Evolutionary conservation across 176 grass and related monocot genomes (phyloP), one percentile per base, ranked within the genome.

Genomic region (Oryza rufipogon): DNA sequence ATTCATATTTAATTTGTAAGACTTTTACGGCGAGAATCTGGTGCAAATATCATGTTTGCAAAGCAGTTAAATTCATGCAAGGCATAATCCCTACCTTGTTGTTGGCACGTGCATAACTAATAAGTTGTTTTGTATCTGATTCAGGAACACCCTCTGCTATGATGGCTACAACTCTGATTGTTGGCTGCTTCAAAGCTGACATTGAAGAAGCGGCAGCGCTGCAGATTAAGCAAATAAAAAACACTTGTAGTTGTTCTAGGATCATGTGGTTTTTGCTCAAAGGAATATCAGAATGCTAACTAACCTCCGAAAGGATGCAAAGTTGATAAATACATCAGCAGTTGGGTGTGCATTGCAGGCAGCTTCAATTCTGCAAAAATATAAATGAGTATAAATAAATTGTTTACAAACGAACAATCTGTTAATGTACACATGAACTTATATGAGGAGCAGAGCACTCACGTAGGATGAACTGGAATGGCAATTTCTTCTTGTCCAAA

Each of bases 401-500:
- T 68, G 20, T 39, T 38, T 47, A 67, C 45, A 47, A 23, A 77
- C 77, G 36, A 69, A 84, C 17, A 34, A 26, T 74, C n/a, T 90
- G 56, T n/a, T 9, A 9, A 63, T 22, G 19, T 63, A 23, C 19
- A 23, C 58, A 63, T 63, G 26, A 38, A 26, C 2, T 4, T 36
- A 66, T 28, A 64, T 17, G 9, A 76, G 7, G 9, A 0, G 41
- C 46, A 89, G 5, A 71, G 38, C 58, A 78, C 88, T 23, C 58
- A 98, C 96, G 79, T 92, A 30, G 96, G 87, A 90, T 98, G 89
- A 66, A 98, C 96, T 36, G 96, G 93, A 90, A 98, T 98, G 70
- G 96, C 96, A 86, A 98, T 98, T 94, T 98, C 96, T 80, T 98
- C 96, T 85, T 94, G 96, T 67, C 96, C 96, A 70, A 98, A 98